A percentile compares a stretch with the other conserved stretches of the same genome.
These are phyloP conservation scores for Claviceps spartinae DNA, from an alignment of 2,329 filamentous ascomycete species.

Conservation along the genomic window DNA sequence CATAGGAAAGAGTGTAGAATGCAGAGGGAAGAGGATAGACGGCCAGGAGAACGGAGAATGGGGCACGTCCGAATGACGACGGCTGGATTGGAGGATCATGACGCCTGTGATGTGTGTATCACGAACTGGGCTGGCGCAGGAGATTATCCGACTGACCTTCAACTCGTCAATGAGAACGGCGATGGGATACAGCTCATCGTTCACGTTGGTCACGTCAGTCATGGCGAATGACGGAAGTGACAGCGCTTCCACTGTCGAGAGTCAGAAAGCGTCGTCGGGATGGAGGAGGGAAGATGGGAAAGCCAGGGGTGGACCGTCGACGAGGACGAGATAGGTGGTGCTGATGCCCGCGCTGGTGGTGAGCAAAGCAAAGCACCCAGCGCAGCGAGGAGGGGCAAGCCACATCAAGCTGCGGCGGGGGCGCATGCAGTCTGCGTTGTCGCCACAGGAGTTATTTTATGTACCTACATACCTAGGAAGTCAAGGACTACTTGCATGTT, in stretches of 20 bases:
- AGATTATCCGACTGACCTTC: conserved; percentile 52
- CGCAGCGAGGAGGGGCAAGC: neutral
- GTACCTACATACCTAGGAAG: too few relatives aligned
- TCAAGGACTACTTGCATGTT: too few relatives aligned
- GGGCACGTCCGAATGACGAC: neutral
- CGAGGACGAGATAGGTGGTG: neutral
- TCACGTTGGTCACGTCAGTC: conserved; percentile 79
- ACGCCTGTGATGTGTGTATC: neutral
- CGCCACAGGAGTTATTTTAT: too few relatives aligned
- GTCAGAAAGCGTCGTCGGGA: conserved; percentile 4
- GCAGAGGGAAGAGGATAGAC: neutral
- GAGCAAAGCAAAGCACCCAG: neutral
- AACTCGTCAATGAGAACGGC: conserved; percentile 98
- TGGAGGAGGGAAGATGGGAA: conserved; percentile 3
- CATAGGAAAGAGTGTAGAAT: neutral
- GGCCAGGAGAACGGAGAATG: conserved; percentile 5
- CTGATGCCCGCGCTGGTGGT: neutral
- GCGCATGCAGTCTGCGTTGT: neutral
- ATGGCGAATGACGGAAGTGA: conserved; percentile 44
- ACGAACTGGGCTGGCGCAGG: neutral
- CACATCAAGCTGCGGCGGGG: neutral
- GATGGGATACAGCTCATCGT: conserved; percentile 98
- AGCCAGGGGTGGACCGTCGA: conserved; percentile 5
- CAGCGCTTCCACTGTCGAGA: conserved; percentile 17
- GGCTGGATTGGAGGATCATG: conserved; percentile 6